Conservation (phyloP, 768 basidiomycete genomes). For the Pleurotus eryngii region DNA sequence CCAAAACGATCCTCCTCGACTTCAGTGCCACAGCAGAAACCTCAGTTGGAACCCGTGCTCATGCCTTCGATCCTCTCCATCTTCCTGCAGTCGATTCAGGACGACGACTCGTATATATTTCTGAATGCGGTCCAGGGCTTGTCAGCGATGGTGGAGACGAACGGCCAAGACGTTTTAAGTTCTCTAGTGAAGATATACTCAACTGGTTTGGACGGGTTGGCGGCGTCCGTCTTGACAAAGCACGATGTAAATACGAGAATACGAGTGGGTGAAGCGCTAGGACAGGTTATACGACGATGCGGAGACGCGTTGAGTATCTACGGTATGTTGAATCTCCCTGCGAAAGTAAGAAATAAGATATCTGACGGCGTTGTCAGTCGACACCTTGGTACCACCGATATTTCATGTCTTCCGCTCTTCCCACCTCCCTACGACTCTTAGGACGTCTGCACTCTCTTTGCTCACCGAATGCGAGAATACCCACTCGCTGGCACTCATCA, state of each 20-base stretch:
- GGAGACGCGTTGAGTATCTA: constrained; percentile 67
- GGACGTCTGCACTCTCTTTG: constrained; percentile 57
- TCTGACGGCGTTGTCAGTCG: constrained; percentile 39
- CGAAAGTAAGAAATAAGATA: neutral
- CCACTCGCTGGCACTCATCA: constrained; percentile 56
- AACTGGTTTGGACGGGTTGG: constrained; percentile 47
- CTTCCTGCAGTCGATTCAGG: constrained; percentile 80
- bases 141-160: constrained; percentile 76
- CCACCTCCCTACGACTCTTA: constrained; percentile 68
- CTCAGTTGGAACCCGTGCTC: constrained; percentile 52
- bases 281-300: constrained; percentile 68
- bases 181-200: constrained; percentile 67
- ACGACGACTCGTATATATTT: constrained; percentile 95
- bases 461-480: constrained; percentile 72
- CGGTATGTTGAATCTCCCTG: constrained; percentile 39
- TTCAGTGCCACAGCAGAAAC: constrained; percentile 13
- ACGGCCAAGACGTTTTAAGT: constrained; percentile 70
- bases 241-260: constrained; percentile 72
- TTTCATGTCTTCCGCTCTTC: constrained; percentile 55
- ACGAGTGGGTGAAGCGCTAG: constrained; percentile 83
- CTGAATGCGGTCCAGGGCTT: constrained; percentile 90
- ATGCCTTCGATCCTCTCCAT: constrained; percentile 83
- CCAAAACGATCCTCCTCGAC: constrained; percentile 19
- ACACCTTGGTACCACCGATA: constrained; percentile 72
- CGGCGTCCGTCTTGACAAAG: constrained; percentile 41